These are phyloP conservation scores for Fomitiporia mediterranea DNA, from an alignment of 1,284 basidiomycete species.

Conservation along the genomic window DNA sequence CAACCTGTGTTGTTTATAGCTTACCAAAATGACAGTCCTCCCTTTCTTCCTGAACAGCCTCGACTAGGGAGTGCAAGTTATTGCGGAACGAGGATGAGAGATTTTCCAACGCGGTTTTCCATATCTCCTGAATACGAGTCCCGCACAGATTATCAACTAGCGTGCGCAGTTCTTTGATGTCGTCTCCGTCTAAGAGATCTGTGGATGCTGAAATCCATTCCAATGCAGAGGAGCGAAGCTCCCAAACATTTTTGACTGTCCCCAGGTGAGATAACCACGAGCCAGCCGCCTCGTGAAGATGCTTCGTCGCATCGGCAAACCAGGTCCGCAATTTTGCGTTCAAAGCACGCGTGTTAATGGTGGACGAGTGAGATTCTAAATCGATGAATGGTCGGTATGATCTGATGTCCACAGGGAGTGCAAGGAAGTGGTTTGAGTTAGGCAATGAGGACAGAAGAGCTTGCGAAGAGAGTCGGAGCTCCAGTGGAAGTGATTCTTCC, in stretches of 20 bases:
- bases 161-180: slow-evolving; percentile 31
- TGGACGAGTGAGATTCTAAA: slow-evolving; percentile 48
- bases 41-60: slow-evolving; percentile 28
- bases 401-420: slow-evolving; percentile 58
- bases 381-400: slow-evolving; percentile 75
- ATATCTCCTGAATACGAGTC: slow-evolving; percentile 49
- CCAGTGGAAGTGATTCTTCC: slow-evolving; percentile 39
- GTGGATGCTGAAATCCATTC: slow-evolving; percentile 41
- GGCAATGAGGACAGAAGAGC: slow-evolving; percentile 58
- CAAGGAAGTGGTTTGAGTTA: slow-evolving; percentile 64
- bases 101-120: slow-evolving; percentile 43
- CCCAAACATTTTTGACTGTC: slow-evolving; percentile 62
- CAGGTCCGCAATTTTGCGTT: slow-evolving; percentile 49
- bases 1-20: slow-evolving; percentile 9
- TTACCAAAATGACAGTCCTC: slow-evolving; percentile 31
- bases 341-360: slow-evolving; percentile 40
- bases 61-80: slow-evolving; percentile 30
- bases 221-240: slow-evolving; percentile 45
- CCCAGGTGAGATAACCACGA: slow-evolving; percentile 56
- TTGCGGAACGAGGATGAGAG: slow-evolving; percentile 44
- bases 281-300: slow-evolving; percentile 40
- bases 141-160: slow-evolving; percentile 49
- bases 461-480: slow-evolving; percentile 59
- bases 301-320: slow-evolving; percentile 50
- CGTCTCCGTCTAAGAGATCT: slow-evolving; percentile 43